Conservation (phyloP, 2,329 filamentous ascomycete genomes). For the Arthrobotrys pseudoclavata region DNA sequence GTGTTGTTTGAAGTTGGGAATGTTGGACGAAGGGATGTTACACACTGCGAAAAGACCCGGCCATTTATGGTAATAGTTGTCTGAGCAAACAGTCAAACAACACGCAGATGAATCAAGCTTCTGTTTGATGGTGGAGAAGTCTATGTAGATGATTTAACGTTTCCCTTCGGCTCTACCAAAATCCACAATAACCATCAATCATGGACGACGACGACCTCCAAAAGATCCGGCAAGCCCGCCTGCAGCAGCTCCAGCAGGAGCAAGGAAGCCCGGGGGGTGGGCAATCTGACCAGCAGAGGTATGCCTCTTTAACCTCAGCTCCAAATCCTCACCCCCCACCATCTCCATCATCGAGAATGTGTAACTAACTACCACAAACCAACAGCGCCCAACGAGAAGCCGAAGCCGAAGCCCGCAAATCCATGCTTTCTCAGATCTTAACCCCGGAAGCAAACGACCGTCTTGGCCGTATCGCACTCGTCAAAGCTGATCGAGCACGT, state of each 20-base stretch:
- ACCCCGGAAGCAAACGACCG: constrained; percentile 93
- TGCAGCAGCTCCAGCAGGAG: constrained; percentile 89
- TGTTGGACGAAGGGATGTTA: constrained; percentile 4
- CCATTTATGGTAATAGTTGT: neutral
- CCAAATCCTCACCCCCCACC: constrained; percentile 61
- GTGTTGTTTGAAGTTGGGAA: neutral
- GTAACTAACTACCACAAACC: neutral
- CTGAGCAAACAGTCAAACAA: constrained; percentile 5
- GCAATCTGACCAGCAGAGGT: constrained; percentile 68
- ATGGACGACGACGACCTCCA: constrained; percentile 60
- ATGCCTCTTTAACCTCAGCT: constrained; percentile 61
- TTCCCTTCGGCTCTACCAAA: neutral
- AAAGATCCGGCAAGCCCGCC: constrained; percentile 89
- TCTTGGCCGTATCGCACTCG: constrained; percentile 91
- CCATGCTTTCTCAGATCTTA: constrained; percentile 91
- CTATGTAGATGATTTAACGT: neutral
- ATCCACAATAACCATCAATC: neutral
- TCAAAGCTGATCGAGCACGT: constrained; percentile 89
- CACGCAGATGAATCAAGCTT: neutral
- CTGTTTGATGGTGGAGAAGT: constrained; percentile 5
- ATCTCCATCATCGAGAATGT: constrained; percentile 33
- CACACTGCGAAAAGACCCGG: neutral
- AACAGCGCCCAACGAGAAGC: constrained; percentile 66
- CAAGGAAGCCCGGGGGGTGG: constrained; percentile 68
- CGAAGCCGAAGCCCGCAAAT: constrained; percentile 78